Conservation (phyloP, 225 moss, liverwort and hornwort species). For the Pleurozium schreberi region DNA sequence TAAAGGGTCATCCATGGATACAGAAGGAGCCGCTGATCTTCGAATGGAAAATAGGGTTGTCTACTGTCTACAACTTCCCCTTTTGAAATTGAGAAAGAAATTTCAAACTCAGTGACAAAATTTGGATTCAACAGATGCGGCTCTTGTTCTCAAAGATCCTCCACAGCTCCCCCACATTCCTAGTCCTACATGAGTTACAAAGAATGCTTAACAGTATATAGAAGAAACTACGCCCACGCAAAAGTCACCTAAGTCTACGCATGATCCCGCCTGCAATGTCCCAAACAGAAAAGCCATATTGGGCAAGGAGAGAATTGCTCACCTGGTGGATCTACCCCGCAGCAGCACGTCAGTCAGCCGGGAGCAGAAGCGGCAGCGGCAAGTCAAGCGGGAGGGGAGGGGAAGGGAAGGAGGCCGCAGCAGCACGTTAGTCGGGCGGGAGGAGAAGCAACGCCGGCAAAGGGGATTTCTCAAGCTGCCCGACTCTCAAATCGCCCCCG, state of each 20-base stretch:
- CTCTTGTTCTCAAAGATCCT: background rate
- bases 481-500: no score
- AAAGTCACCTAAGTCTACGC: background rate
- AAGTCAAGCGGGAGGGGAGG: no score
- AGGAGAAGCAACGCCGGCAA: no score
- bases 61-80: background rate
- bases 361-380: no score
- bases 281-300: background rate
- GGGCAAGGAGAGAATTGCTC: background rate
- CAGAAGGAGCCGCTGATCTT: background rate
- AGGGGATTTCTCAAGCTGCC: no score
- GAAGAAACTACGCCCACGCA: background rate
- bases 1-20: constrained; percentile 14
- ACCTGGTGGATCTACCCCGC: background rate
- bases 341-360: no score
- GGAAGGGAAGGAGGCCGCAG: no score
- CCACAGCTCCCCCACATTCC: background rate
- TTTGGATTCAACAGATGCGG: background rate
- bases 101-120: background rate
- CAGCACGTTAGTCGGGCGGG: no score
- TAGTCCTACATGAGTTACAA: background rate
- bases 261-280: background rate
- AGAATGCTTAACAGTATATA: background rate
- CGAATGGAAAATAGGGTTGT: background rate
- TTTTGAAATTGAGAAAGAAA: background rate